Percentiles rank a stretch among this genome's conserved stretches.
phyloP scores from a whole-genome alignment of 2,329 filamentous ascomycete species.

The Ophiocordyceps camponoti-floridani region DNA sequence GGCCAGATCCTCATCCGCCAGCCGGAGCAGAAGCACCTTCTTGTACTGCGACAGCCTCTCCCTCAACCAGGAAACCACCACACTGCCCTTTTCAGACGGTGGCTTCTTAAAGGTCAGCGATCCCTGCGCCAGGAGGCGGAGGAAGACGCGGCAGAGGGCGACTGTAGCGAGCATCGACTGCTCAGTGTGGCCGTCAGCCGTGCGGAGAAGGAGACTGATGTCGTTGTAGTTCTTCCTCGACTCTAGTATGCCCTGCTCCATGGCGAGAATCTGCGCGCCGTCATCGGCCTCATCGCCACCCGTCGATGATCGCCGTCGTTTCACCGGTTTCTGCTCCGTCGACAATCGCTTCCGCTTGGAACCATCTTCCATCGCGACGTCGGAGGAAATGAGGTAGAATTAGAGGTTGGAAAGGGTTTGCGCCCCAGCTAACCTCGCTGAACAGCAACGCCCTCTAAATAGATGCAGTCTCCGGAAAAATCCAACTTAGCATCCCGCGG shows the following conservation, averaged over 20 bases:
- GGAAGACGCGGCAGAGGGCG: constrained; percentile 72
- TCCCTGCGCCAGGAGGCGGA: constrained; percentile 60
- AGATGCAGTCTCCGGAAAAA: not conserved
- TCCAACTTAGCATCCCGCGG: not conserved
- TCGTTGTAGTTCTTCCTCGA: constrained; percentile 88
- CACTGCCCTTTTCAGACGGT: constrained; percentile 52
- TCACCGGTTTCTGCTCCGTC: constrained; percentile 25
- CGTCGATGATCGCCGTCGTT: constrained; percentile 28
- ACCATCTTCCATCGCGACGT: constrained; percentile 2
- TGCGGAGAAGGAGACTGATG: constrained; percentile 53
- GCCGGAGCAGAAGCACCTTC: constrained; percentile 37
- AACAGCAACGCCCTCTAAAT: too few species aligned
- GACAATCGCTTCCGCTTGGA: constrained; percentile 34
- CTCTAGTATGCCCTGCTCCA: constrained; percentile 69
- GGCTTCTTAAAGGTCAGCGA: constrained; percentile 47
- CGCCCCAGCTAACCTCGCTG: too few species aligned
- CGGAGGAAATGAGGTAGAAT: constrained; percentile 10
- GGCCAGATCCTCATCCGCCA: constrained; percentile 46
- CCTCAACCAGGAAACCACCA: constrained; percentile 64
- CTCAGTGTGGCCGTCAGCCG: constrained; percentile 24
- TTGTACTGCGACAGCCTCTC: constrained; percentile 58
- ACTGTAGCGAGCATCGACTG: constrained; percentile 54
- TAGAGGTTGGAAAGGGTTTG: not conserved
- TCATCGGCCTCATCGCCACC: constrained; percentile 24
- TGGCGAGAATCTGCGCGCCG: constrained; percentile 48